Evolutionary conservation across 345 rosid species (phyloP), one percentile per base, ranked within the genome.

Genomic region (Mercurialis annua): DNA sequence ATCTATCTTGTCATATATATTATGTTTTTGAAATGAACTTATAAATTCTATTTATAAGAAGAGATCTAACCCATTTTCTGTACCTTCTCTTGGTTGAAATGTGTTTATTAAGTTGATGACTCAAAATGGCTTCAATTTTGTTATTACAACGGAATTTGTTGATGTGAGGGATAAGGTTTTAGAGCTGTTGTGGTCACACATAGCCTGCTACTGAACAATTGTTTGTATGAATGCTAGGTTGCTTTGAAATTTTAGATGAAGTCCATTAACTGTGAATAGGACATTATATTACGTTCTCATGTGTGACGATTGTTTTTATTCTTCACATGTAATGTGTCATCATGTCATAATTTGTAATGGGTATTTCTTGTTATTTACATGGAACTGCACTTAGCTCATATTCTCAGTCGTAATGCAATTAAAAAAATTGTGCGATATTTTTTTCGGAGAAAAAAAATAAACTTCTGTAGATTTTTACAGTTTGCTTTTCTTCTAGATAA

Each of bases 401-500:
- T 43, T 66, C 26, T 16, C 30, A 68, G 63, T 26, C 24, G 36
- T 38, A 12, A 46, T 27, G 49, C 27, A 48, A 9, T 69, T 26
- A 17, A 36, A n/a, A n/a, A n/a, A 15, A 46, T 26, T 47, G 7
- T 33, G 17, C 15, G 10, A 31, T 15, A 27, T 24, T 42, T 23
- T 67, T 69, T 64, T 3, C 34, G 70, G 49, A 18, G 64, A 6
- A 40, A 40, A 6, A 40, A 40, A 40, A 34, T 9, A 34, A 34
- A 34, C 9, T 34, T 34, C 16, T 71, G 60, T 57, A 4, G 42
- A 40, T 18, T 23, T 23, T 21, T 60, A 23, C 59, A 57, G 43
- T 36, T 59, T 59, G 36, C 18, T 52, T 54, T 23, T 24, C 26
- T 63, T 67, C 31, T 70, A 44, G 77, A 71, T 85, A 77, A 67